These are phyloP conservation scores for Ogataea sp. DNA, from an alignment of 805 yeast species.

Conservation along the genomic window DNA sequence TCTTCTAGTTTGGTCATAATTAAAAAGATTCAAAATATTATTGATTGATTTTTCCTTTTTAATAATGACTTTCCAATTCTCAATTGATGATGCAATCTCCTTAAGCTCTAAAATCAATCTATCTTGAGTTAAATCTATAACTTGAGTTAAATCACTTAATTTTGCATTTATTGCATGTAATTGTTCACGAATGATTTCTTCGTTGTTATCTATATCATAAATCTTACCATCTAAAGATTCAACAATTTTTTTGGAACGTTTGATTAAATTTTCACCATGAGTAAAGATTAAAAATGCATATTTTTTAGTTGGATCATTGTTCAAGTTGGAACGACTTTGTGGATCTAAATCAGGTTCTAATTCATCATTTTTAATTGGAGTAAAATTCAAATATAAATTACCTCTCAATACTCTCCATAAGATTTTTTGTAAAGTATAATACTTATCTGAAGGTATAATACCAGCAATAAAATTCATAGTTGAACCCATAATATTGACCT, in stretches of 20 bases:
- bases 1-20: constrained; percentile 75
- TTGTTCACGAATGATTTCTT: constrained; percentile 33
- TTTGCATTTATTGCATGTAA: constrained; percentile 41
- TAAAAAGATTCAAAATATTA: constrained; percentile 68
- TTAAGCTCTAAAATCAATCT: constrained; percentile 72
- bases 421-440: constrained; percentile 68
- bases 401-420: constrained; percentile 93
- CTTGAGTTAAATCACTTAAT: constrained; percentile 36
- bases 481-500: constrained; percentile 25
- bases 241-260: constrained; percentile 67
- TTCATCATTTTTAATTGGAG: too few relatives aligned
- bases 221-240: constrained; percentile 84
- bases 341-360: too few relatives aligned
- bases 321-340: too few relatives aligned
- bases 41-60: constrained; percentile 81
- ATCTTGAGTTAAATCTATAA: constrained; percentile 53
- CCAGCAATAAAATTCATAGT: constrained; percentile 60
- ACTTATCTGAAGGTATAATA: constrained; percentile 64
- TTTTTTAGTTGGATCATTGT: constrained; percentile 51
- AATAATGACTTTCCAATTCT: constrained; percentile 61
- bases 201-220: constrained; percentile 45
- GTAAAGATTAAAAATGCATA: constrained; percentile 85
- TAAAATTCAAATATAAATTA: constrained; percentile 72
- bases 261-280: constrained; percentile 70
- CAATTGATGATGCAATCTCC: constrained; percentile 67